Percentiles rank a stretch among this genome's conserved stretches.
Conservation (phyloP, 148 eudicot genomes). For the Amaranthus hypochondriacus region DNA sequence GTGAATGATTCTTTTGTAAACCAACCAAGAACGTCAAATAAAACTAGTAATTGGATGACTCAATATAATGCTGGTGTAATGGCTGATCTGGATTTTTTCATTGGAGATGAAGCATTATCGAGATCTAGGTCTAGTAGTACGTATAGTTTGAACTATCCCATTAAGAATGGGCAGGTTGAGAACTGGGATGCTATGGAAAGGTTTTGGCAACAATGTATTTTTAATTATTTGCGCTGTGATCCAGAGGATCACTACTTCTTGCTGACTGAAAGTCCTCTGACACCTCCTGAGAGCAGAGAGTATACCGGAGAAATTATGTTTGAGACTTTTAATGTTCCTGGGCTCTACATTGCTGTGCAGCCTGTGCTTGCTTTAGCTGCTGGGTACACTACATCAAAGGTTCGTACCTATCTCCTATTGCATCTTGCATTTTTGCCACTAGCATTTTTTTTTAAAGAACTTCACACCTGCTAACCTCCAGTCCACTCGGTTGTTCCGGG, state of each 20-base stretch:
- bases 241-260: conserved; percentile 96
- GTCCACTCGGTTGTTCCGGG: neutral
- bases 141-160: conserved; percentile 74
- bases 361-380: conserved; percentile 98
- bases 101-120: conserved; percentile 79
- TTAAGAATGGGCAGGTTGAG: conserved; percentile 82
- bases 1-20: conserved; percentile 75
- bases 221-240: conserved; percentile 91
- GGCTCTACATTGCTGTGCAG: conserved; percentile 96
- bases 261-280: conserved; percentile 93
- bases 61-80: conserved; percentile 95
- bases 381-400: conserved; percentile 94
- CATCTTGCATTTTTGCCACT: neutral
- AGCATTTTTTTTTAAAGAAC: neutral
- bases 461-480: neutral
- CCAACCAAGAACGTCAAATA: conserved; percentile 57
- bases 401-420: conserved; percentile 27
- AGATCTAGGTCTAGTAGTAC: conserved; percentile 77
- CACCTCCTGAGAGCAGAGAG: conserved; percentile 94
- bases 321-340: conserved; percentile 95
- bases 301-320: conserved; percentile 98
- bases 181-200: conserved; percentile 98
- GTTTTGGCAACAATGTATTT: conserved; percentile 98
- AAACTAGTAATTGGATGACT: conserved; percentile 73
- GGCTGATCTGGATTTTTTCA: conserved; percentile 93